Evolutionary conservation across 768 basidiomycete genomes (phyloP), one percentile per base, ranked within the genome.

Genomic region (Mrakia gelida): DNA sequence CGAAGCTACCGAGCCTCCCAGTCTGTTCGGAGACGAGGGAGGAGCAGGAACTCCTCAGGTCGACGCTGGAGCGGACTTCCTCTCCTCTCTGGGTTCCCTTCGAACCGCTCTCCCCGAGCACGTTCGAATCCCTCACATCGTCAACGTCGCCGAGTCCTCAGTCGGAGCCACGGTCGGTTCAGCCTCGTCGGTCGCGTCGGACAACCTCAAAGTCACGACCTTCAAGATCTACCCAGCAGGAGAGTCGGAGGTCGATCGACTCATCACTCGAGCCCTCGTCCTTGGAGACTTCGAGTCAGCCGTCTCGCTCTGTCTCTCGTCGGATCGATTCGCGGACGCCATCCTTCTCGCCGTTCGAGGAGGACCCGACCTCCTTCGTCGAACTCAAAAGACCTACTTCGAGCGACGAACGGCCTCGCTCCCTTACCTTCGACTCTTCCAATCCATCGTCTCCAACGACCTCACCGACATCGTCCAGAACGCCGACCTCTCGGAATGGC

Each of bases 121-220:
- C 76, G 87, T 93, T 74, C 84, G 87, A 45, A 88, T 95, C 8
- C 94, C 94, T 0, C 94, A 94, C 80, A 90, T 88, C 71, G 92
- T 90, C 81, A 92, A 93, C 77, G 89, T 88, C 6, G 84, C 91
- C 45, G 94, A 94, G 82, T 95, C 95, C 0, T 94, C 93, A 2
- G 94, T 95, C 21, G 96, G 95, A 28, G 96, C 96, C 0, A 99
- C 96, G 0, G 88, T 93, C 38, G 96, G 96, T n/a, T 95, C 93
- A 2, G 90, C 94, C 3, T 93, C 93, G 0, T 94, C 93, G 10
- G 88, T 92, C 52, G 88, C 90, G 0, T 86, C 85, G 23, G 92
- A 93, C 80, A 87, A 85, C 2, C 84, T 91, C 82, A 94, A 92
- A 85, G 90, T 86, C 80, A 91, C 91, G 80, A 91, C 90, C 2